Percentiles rank a stretch among this genome's conserved stretches.
phyloP scores from a whole-genome alignment of 768 basidiomycete genomes.

The Tubosaeta sp. region DNA sequence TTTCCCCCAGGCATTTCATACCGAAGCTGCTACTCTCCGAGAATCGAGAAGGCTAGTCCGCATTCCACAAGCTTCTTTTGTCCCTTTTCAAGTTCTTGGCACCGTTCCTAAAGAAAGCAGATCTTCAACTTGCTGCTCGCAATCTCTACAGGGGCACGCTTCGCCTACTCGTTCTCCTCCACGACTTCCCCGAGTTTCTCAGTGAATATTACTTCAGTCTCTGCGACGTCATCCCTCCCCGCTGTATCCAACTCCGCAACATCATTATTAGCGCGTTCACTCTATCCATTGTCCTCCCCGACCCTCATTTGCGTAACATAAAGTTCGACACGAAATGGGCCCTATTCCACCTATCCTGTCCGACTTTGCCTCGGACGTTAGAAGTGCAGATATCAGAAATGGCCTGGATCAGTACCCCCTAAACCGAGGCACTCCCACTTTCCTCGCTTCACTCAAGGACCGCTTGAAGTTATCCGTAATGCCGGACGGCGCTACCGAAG shows the following conservation, averaged over 20 bases:
- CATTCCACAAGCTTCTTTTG: constrained; percentile 91
- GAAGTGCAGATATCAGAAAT: constrained; percentile 71
- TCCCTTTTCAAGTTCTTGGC: constrained; percentile 94
- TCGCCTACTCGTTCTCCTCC: constrained; percentile 88
- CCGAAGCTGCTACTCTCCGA: constrained; percentile 85
- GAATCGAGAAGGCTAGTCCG: constrained; percentile 94
- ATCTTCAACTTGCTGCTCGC: constrained; percentile 74
- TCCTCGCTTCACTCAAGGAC: constrained; percentile 75
- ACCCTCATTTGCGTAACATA: constrained; percentile 75
- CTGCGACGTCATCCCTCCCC: constrained; percentile 86
- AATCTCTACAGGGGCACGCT: constrained; percentile 89
- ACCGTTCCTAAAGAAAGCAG: constrained; percentile 82
- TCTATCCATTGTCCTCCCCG: constrained; percentile 70
- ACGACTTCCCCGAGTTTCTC: constrained; percentile 98
- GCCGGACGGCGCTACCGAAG: constrained; percentile 47
- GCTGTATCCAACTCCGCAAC: constrained; percentile 95
- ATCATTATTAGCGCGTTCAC: constrained; percentile 97
- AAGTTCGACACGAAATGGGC: constrained; percentile 81
- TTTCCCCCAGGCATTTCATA: constrained; percentile 97
- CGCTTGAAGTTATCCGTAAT: constrained; percentile 53
- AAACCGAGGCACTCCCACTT: constrained; percentile 65
- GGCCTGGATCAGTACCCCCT: constrained; percentile 85
- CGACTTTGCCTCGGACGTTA: constrained; percentile 83
- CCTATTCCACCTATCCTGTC: constrained; percentile 87
- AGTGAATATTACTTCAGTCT: constrained; percentile 96